phyloP scores from a whole-genome alignment of 78 protist species.

The Dictyostelium intermedium region DNA sequence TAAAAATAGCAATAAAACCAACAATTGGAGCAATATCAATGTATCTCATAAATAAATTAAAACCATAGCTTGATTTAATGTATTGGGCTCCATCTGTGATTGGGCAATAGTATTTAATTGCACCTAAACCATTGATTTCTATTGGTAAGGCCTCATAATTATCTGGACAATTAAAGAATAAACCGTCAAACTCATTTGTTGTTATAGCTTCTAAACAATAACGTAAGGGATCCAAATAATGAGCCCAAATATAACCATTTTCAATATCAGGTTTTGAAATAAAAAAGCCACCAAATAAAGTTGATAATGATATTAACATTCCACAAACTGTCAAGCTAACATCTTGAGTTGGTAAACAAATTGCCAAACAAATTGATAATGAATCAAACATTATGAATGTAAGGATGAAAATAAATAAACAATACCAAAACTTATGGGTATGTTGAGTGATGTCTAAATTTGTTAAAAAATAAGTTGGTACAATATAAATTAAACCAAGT shows the following conservation, averaged over 20 bases:
- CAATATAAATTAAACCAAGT: not conserved
- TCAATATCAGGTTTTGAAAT: not conserved
- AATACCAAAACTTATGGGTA: conserved; percentile 2
- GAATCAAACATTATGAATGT: conserved; percentile 11
- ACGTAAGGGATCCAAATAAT: not conserved
- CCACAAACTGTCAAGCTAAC: not conserved
- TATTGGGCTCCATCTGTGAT: not conserved
- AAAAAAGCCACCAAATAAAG: conserved; percentile 1
- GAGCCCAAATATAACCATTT: not conserved
- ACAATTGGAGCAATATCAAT: conserved; percentile 9
- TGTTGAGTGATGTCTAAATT: not conserved
- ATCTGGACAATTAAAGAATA: not conserved
- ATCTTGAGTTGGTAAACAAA: not conserved
- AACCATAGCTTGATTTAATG: not conserved
- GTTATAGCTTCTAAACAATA: not conserved
- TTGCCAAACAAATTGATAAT: conserved; percentile 1
- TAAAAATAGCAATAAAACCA: not conserved
- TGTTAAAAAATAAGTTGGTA: conserved; percentile 8
- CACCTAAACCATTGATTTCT: not conserved
- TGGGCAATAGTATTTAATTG: conserved; percentile 32
- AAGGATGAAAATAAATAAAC: conserved; percentile 2
- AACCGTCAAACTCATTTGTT: not conserved
- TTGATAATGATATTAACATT: not conserved
- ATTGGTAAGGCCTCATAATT: not conserved
- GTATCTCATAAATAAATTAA: conserved; percentile 13